Evolutionary conservation across 495 filamentous ascomycete genomes (phyloP), one percentile per base, ranked within the genome.

Genomic region (Penicillium nucicola): DNA sequence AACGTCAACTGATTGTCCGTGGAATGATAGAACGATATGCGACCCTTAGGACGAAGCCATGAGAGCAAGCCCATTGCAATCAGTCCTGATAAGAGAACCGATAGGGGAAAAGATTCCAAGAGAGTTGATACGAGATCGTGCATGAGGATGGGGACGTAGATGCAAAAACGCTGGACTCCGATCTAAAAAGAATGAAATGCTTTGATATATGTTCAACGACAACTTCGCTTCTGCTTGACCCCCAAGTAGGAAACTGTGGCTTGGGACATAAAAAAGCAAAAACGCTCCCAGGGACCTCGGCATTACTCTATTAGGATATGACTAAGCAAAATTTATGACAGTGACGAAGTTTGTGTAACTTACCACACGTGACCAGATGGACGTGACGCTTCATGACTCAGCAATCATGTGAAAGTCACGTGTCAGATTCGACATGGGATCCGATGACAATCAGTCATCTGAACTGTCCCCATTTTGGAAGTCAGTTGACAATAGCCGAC

Each of bases 1-100:
- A 77, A 43, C 0, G 67, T 42, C 7, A 77, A 63, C 19, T 64
- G 62, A 50, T 75, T 77, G 32, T 74, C 68, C 42, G 69, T 69
- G 22, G 71, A 58, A 37, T 70, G 61, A 30, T 60, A 62, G 51
- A 74, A 75, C 1, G 69, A 64, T 53, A 77, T 65, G 14, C 71
- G 68, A 34, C 60, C 71, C 13, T 54, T 62, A 5, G 71, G 71
- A 38, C 65, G 61, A 42, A 66, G 34, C 69, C 67, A 75, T 34
- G 70, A 72, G 10, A 74, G 44, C 19, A 68, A 35, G 11, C 64
- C 67, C 69, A 74, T 76, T 28, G 63, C 62, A 37, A 71, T 31
- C 42, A 72, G 47, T 7, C 59, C 66, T 13, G 65, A 70, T 52
- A 75, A 39, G 41, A 73, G 58, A 11, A 62, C 35, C 19, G 64